A percentile compares a stretch with the other conserved stretches of the same genome.
Conservation (phyloP, 2,329 filamentous ascomycete genomes). For the Fusarium cicatricum region DNA sequence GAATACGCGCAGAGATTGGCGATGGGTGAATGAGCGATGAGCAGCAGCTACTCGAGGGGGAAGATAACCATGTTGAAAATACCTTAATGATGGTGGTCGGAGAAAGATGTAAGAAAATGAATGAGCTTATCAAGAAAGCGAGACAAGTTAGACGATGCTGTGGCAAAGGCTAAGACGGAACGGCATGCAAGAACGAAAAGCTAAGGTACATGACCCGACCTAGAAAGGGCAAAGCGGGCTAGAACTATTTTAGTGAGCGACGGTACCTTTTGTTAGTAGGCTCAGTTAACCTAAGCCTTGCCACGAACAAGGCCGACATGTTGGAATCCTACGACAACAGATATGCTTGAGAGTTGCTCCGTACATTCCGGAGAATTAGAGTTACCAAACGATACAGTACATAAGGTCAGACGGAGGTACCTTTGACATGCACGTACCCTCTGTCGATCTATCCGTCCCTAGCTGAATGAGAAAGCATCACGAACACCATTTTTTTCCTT, state of each 20-base stretch:
- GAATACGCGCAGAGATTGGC: constrained; percentile 1
- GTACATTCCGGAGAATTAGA: no score
- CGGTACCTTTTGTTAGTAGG: background rate
- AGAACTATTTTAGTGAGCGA: background rate
- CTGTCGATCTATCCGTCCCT: background rate
- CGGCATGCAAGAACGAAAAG: constrained; percentile 1
- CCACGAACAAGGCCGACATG: background rate
- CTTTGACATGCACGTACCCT: background rate
- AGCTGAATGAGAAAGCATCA: background rate
- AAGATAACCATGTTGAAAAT: background rate
- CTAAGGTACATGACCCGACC: no score
- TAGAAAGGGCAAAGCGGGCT: constrained; percentile 8
- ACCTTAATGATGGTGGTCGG: background rate
- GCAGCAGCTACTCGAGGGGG: background rate
- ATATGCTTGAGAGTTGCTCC: no score
- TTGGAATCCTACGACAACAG: no score
- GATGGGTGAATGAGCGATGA: constrained; percentile 10
- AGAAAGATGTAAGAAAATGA: background rate
- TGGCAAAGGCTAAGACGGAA: constrained; percentile 22
- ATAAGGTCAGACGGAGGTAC: background rate
- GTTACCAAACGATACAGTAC: no score
- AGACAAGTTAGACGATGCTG: constrained; percentile 18
- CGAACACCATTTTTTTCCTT: background rate
- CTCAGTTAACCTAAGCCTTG: background rate
- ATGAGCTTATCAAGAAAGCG: constrained; percentile 3